Evolutionary conservation across 2,329 filamentous ascomycete species (phyloP).

Genomic region (Tympanopsis confertula): DNA sequence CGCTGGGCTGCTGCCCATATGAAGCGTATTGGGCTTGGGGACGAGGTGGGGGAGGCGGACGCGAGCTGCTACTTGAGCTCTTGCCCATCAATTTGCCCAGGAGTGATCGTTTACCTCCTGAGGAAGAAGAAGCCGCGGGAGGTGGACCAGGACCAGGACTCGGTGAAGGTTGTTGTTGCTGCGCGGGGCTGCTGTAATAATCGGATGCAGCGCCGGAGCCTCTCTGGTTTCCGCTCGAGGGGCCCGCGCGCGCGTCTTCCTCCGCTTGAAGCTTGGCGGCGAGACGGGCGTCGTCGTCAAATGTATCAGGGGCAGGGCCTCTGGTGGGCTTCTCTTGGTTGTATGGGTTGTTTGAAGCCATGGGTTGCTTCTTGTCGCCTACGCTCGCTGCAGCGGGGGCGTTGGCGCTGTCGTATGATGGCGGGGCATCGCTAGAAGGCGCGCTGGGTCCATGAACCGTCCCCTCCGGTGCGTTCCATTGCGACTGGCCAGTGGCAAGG

Average conservation of each 20-base stretch:
- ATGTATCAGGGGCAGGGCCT: slow-evolving; percentile 10
- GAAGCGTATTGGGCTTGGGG: no score
- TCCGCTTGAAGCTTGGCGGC: slow-evolving; percentile 47
- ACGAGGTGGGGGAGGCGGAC: no score
- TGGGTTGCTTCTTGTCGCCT: slow-evolving; percentile 27
- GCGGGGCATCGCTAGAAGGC: slow-evolving; percentile 31
- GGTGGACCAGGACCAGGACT: not conserved
- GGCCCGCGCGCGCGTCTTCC: slow-evolving; percentile 33
- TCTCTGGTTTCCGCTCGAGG: not conserved
- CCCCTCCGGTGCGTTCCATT: slow-evolving; percentile 45
- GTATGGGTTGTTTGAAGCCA: slow-evolving; percentile 44
- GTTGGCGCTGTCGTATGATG: slow-evolving; percentile 26
- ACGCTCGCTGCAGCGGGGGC: slow-evolving; percentile 12
- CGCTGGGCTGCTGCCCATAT: not conserved
- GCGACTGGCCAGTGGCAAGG: slow-evolving; percentile 45
- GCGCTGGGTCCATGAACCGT: slow-evolving; percentile 25
- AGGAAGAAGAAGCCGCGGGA: not conserved
- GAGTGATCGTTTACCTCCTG: slow-evolving; percentile 18
- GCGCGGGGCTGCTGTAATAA: not conserved
- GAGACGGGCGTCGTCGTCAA: slow-evolving; percentile 40
- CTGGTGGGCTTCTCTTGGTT: slow-evolving; percentile 10
- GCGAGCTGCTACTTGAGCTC: slow-evolving; percentile 3
- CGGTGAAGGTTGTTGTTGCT: not conserved
- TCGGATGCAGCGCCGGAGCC: not conserved
- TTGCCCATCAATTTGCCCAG: slow-evolving; percentile 41